Conservation (phyloP, 1,284 basidiomycete genomes). For the Taiwanofungus camphoratus region DNA sequence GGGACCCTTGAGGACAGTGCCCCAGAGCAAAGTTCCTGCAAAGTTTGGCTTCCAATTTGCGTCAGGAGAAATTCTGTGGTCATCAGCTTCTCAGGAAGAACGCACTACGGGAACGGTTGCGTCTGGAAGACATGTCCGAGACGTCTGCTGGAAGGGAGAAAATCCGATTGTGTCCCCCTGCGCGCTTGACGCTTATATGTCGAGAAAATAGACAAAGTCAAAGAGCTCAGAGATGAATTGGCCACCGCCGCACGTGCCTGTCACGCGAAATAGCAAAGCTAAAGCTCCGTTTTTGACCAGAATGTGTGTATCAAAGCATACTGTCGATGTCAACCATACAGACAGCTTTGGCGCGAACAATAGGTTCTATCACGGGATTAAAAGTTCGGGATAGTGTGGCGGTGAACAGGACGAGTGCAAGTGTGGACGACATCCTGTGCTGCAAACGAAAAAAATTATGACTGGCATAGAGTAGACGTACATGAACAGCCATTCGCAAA, state of each 20-base stretch:
- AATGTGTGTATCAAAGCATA: constrained; percentile 14
- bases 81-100: constrained; percentile 6
- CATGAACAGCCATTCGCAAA: constrained; percentile 25
- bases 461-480: constrained; percentile 13
- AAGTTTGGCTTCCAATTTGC: constrained; percentile 21
- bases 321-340: constrained; percentile 13
- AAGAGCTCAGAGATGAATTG: constrained; percentile 24
- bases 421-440: constrained; percentile 15
- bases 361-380: constrained; percentile 17
- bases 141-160: constrained; percentile 12
- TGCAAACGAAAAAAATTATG: constrained; percentile 15
- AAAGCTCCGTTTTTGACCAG: constrained; percentile 15
- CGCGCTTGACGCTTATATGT: constrained; percentile 26
- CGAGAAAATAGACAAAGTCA: constrained; percentile 21
- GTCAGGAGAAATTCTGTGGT: constrained; percentile 7
- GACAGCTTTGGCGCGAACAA: constrained; percentile 18
- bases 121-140: constrained; percentile 15
- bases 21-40: constrained; percentile 29
- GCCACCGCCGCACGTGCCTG: constrained; percentile 25
- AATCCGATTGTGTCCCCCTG: constrained; percentile 14
- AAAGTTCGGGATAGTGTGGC: constrained; percentile 18
- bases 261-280: constrained; percentile 25
- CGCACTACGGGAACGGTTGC: constrained; percentile 20
- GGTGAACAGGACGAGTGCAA: constrained; percentile 12
- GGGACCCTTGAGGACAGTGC: constrained; percentile 26